Base-by-base conservation (phyloP, 768 basidiomycete genomes). In the Lactifluus volemus region DNA sequence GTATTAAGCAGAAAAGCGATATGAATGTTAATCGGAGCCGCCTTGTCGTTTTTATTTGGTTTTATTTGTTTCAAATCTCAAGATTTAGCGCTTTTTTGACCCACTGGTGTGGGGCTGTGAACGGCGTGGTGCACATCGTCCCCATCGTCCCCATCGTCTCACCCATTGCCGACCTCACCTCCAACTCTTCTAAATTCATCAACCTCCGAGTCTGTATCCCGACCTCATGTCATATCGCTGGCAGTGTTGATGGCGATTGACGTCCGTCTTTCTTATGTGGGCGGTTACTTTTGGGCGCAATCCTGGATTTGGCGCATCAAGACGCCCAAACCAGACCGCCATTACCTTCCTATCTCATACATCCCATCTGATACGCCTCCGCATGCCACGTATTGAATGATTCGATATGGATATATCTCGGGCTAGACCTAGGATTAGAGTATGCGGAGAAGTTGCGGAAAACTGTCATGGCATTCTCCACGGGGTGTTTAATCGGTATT, bases 381-480 rank as follows among this genome's bases (percentile, higher is more conserved):
- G 15, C 50, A 3, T 38, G 51, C n/a, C 10, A 39, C 36, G 36
- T 11, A 39, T 39, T n/a, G 17, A 25, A 14, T 9, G 19, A 25
- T 25, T 25, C 25, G 5, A 19, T 39, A 52, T 70, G 80, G 5
- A 0, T 25, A 42, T 17, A 15, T 42, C 17, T 11, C 12, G 38
- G 38, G 38, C 8, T 11, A 1, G 15, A 17, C 41, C 15, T 42
- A 17, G 4, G 14, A 5, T 42, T 11, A 3, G 17, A n/a, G 15
- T 15, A 45, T 19, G 44, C 44, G 44, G 44, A 44, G 44, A 17
- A 7, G 7, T 45, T 9, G 19, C 44, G 19, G 4, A 17, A 7
- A 4, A 7, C 15, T 11, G 25, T 25, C 25, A 42, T 42, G 15
- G 6, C 14, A 17, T 42, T 17, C 41, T 42, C 12, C 15, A 17